Evolutionary conservation across 768 basidiomycete species (phyloP), one percentile per base, ranked within the genome.

Genomic region (Podaxis sp.): DNA sequence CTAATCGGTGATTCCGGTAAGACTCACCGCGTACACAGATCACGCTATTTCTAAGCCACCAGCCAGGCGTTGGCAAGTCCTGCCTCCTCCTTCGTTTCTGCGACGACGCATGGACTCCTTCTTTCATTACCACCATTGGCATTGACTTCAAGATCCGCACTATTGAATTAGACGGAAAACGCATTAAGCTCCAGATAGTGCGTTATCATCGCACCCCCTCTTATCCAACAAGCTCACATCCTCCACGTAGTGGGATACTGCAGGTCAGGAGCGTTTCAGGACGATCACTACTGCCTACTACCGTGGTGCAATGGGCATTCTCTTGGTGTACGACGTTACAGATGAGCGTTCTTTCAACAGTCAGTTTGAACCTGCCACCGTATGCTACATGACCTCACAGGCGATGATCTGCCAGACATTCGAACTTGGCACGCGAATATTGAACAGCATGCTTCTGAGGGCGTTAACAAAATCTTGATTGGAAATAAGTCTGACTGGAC

Each of bases 141-240:
- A 96, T 98, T 68, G 95, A 97, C 86, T 97, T 97, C 84, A 96
- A 96, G 89, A 99, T 99, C 77, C 89, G 96, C 37, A 98, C 96
- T 56, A 98, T 99, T 74, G 96, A 99, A 75, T 84, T 99, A 55
- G 96, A 99, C 69, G 96, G 96, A 44, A 98, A 98, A 80, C 87
- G 93, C 50, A 95, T 98, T 75, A 99, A 99, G 78, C 85, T 99
- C n/a, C 96, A 99, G 77, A 99, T 99, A 74, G 96, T 96, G 66
- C 68, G 92, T 84, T 5, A 12, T 15, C 24, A 46, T 41, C 28
- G 2, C 20, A 26, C 26, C 6, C 38, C 12, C 12, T 24, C 33
- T 8, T 26, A 8, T 51, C 22, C 55, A 7, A 10, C 33, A 24
- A 3, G 26, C 36, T 59, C 33, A 57, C 44, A 22, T 20, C 58